A percentile compares a stretch with the other conserved stretches of the same genome.
Evolutionary conservation across 169 alveolate species (phyloP).

Genomic region (Miamiensis avidus): DNA sequence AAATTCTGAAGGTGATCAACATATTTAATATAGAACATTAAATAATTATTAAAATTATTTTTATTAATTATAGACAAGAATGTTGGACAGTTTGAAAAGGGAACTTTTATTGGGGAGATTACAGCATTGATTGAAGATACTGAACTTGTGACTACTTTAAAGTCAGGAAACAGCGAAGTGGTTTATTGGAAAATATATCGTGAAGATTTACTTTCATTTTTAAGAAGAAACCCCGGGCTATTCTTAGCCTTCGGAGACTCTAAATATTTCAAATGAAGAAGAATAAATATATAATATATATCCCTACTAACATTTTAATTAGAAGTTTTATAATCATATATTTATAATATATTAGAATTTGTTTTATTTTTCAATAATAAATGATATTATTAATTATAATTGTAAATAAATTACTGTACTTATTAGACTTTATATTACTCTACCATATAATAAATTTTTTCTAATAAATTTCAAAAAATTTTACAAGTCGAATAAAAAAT

Average conservation of each 20-base stretch:
- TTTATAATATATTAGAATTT: too few relatives aligned
- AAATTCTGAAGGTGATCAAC: neutral
- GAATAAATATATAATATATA: too few relatives aligned
- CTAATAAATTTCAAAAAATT: too few relatives aligned
- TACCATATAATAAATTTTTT: too few relatives aligned
- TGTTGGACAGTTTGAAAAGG: neutral
- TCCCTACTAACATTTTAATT: too few relatives aligned
- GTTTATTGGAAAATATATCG: conserved; percentile 12
- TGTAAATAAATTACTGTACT: too few relatives aligned
- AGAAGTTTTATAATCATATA: too few relatives aligned
- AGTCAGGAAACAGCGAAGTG: neutral
- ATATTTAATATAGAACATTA: neutral
- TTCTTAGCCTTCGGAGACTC: conserved; percentile 24
- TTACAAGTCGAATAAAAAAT: too few relatives aligned
- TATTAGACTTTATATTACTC: too few relatives aligned
- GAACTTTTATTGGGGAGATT: conserved; percentile 26
- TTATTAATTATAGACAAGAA: neutral
- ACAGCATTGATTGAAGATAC: conserved; percentile 1
- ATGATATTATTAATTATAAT: too few relatives aligned
- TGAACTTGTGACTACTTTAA: conserved; percentile 3
- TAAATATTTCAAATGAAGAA: conserved; percentile 20
- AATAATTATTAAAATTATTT: too few relatives aligned
- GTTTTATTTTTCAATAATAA: too few relatives aligned
- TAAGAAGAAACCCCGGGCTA: conserved; percentile 34
- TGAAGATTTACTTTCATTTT: conserved; percentile 10